phyloP scores from a whole-genome alignment of 2,329 filamentous ascomycete genomes.

The Penicillium sp. region DNA sequence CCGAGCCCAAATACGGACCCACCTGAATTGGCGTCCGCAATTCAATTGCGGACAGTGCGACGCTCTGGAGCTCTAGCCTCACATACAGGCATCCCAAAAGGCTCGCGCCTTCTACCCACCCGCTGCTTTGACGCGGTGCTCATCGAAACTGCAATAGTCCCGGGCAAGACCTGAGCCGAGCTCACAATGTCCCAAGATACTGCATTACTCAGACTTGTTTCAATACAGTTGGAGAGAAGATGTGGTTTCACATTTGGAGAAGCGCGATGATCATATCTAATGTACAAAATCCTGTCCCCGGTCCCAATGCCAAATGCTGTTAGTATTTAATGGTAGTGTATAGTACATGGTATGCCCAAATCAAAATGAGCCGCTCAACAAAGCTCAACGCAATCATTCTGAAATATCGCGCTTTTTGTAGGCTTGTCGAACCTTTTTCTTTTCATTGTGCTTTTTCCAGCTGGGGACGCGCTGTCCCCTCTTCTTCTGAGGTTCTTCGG shows the following conservation, averaged over 20 bases:
- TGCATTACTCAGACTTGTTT: background rate
- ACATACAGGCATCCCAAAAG: too few relatives aligned
- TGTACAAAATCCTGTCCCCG: constrained; percentile 17
- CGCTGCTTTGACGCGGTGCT: too few relatives aligned
- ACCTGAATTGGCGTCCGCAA: too few relatives aligned
- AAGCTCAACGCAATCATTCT: background rate
- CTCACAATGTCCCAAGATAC: background rate
- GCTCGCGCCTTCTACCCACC: too few relatives aligned
- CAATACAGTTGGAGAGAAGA: constrained; percentile 26
- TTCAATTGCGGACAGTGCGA: too few relatives aligned
- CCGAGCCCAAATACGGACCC: background rate
- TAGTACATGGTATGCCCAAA: constrained; percentile 10
- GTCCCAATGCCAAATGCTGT: constrained; percentile 15
- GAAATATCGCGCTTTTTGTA: constrained; percentile 36
- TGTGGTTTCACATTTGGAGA: constrained; percentile 21
- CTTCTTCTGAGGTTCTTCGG: constrained; percentile 28
- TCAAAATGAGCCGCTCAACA: background rate
- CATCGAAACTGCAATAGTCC: too few relatives aligned
- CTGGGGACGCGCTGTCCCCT: constrained; percentile 39
- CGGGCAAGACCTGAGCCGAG: too few relatives aligned
- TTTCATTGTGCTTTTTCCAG: constrained; percentile 48
- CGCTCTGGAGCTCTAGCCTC: too few relatives aligned
- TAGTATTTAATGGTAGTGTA: constrained; percentile 8
- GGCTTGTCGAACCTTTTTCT: constrained; percentile 45
- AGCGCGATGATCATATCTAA: constrained; percentile 19